Base-by-base conservation (phyloP, 805 yeast species). In the Candida tibetensis region DNA sequence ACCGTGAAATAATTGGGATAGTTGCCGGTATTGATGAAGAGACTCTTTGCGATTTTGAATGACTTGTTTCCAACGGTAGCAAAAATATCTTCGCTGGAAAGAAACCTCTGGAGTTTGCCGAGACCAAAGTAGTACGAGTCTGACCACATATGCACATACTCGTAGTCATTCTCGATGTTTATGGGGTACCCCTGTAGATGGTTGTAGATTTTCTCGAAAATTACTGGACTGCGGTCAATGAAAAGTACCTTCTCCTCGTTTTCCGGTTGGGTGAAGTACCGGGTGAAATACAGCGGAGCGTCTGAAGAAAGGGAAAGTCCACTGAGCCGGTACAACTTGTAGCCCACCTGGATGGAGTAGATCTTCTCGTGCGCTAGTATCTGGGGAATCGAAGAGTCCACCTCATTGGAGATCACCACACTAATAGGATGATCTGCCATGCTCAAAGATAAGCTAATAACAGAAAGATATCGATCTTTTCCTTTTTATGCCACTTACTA, bases 261-360 rank as follows among this genome's bases (percentile, higher is more conserved):
- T 2, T 49, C 66, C 5, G 60, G 58, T 15, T 63, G 52, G 4
- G 51, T 48, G 56, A 89, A 89, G 62, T 69, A 86, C 18, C 73
- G 68, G 2, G 96, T 87, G 66, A 89, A 90, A 56, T 85, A 88
- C 4, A 95, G 85, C 0, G 97, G 97, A 0, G 82, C 82, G 61
- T 89, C 96, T 2, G 85, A 84, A 17, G 88, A 82, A 27, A 89
- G 61, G 2, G 95, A 86, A 0, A 93, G 90, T 1, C 96, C 96
- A 52, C 88, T 81, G 13, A 82, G 49, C n/a, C 71, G 66, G 57
- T 81, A 88, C 17, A 77, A 46, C 45, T 68, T 69, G 28, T 69
- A 72, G 0, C 95, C 95, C 9, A 87, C 79, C 53, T 82, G 86
- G 17, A 88, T 72, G 13, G 80, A 69, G 60, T 74, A 88, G 60